Conservation (phyloP, 176 grass and related monocot species). For the Phragmites australis region DNA sequence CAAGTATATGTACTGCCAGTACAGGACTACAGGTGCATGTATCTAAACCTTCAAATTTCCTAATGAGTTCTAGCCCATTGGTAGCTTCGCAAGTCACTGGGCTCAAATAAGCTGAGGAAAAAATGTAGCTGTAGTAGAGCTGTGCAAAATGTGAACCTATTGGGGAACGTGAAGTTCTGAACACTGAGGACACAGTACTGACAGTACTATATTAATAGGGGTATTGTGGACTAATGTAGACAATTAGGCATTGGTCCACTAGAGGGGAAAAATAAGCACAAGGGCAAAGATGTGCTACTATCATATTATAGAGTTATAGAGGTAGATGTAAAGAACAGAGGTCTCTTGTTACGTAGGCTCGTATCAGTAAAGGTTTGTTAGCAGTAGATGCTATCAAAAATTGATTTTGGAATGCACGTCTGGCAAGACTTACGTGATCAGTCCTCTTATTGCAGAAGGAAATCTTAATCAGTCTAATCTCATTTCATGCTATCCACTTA, state of each 20-base stretch:
- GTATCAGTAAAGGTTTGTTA: too few relatives aligned
- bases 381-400: too few relatives aligned
- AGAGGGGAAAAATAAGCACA: background rate
- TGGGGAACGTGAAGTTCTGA: slow-evolving; percentile 10
- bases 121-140: background rate
- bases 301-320: too few relatives aligned
- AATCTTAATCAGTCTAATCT: too few relatives aligned
- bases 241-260: background rate
- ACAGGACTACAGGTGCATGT: background rate
- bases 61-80: background rate
- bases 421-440: too few relatives aligned
- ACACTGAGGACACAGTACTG: slow-evolving; percentile 15
- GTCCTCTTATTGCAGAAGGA: too few relatives aligned
- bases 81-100: background rate
- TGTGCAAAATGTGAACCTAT: slow-evolving; percentile 13
- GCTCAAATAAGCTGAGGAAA: background rate
- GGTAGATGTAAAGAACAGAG: too few relatives aligned
- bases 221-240: background rate
- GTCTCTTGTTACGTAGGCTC: too few relatives aligned
- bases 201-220: background rate
- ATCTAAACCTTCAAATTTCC: background rate
- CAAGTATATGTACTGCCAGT: background rate
- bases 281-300: background rate
- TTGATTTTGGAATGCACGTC: too few relatives aligned
- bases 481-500: too few relatives aligned